These are phyloP conservation scores for Pyricularia sp. DNA, from an alignment of 2,329 filamentous ascomycete genomes.

Conservation along the genomic window DNA sequence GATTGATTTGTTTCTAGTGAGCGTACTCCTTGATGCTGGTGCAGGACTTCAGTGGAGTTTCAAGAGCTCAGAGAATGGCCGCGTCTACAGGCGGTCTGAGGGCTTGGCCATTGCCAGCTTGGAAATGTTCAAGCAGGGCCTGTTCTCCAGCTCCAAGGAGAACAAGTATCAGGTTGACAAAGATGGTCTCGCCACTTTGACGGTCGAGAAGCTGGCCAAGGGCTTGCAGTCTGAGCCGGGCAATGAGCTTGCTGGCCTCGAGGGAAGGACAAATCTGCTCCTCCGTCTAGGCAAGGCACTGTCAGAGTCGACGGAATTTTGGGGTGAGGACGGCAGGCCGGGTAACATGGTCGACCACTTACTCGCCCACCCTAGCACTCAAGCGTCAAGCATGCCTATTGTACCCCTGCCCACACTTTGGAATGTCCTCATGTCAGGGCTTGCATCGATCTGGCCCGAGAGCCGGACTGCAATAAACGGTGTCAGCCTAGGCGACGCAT, in stretches of 20 bases:
- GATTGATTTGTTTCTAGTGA: slow-evolving; percentile 70
- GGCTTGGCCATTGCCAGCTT: slow-evolving; percentile 67
- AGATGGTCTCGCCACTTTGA: slow-evolving; percentile 65
- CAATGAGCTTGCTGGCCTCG: slow-evolving; percentile 76
- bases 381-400: slow-evolving; percentile 80
- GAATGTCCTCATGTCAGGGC: slow-evolving; percentile 80
- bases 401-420: slow-evolving; percentile 82
- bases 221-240: slow-evolving; percentile 76
- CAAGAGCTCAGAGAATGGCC: slow-evolving; percentile 81
- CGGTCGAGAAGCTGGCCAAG: slow-evolving; percentile 62
- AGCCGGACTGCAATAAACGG: slow-evolving; percentile 83
- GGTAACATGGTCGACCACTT: slow-evolving; percentile 96
- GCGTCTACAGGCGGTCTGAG: slow-evolving; percentile 75
- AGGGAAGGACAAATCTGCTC: slow-evolving; percentile 75
- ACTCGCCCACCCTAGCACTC: slow-evolving; percentile 82
- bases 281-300: slow-evolving; percentile 68
- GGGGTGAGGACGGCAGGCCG: slow-evolving; percentile 74
- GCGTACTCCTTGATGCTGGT: slow-evolving; percentile 77
- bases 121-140: slow-evolving; percentile 90
- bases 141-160: slow-evolving; percentile 73
- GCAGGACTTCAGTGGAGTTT: slow-evolving; percentile 89
- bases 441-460: slow-evolving; percentile 80
- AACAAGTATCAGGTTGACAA: slow-evolving; percentile 90
- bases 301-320: slow-evolving; percentile 66
- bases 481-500: slow-evolving; percentile 82